Evolutionary conservation across 1,284 basidiomycete species (phyloP), one percentile per base, ranked within the genome.

Genomic region (Fomitopsis betulina): DNA sequence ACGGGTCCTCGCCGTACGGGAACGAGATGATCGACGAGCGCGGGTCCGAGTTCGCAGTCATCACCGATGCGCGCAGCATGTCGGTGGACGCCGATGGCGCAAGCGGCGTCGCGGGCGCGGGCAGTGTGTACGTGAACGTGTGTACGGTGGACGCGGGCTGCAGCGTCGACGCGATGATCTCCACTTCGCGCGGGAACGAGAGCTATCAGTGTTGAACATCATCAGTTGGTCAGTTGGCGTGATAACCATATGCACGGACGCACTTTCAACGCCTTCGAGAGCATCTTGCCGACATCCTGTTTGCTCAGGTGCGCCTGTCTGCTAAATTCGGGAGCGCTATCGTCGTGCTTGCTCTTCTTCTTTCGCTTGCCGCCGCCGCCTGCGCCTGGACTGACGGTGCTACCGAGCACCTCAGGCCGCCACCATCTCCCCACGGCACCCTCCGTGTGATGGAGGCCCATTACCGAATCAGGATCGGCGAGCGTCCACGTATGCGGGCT

Each of bases 401-500:
- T 93, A 2, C 92, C 94, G 12, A 94, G 85, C 49, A 98, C 91
- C 73, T 98, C 96, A 47, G 96, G 93, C 55, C 95, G 80, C 94
- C 94, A 98, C 84, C 92, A 97, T 51, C 94, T 83, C 59, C 85
- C 89, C 47, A 98, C 91, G 40, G 94, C 94, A 64, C 92, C 89
- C 53, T 95, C 92, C 37, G 84, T 81, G 65, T 96, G 93, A 68
- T 93, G 86, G 40, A 96, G 80, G 57, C 94, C 92, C 58, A 87
- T 74, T 54, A 93, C 87, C 5, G 92, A 84, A 71, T 96, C 94
- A 4, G 89, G 86, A 72, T 98, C 95, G 0, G 94, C 90, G 42
- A 96, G 81, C 1, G 94, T 93, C 96, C 96, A 98, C n/a, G 90
- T 93, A 70, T 92, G 88, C 1, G 91, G 89, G 35, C 85, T 87